Base-by-base conservation (phyloP, 1,284 basidiomycete genomes). In the Cutaneotrichosporon curvatum region DNA sequence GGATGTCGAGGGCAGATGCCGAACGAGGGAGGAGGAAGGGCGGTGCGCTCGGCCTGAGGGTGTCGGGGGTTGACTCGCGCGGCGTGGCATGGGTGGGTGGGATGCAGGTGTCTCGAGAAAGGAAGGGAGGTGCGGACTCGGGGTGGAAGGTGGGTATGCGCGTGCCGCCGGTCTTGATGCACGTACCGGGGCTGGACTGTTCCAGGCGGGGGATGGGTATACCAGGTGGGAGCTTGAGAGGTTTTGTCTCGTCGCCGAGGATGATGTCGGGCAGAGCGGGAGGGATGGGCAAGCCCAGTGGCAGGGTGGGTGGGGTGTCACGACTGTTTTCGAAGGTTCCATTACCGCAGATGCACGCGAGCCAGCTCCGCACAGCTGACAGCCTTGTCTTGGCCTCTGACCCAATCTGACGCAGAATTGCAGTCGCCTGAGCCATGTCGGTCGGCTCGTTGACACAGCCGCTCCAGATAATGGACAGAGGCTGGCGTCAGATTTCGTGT, bases 361-460 rank as follows among this genome's bases (percentile, higher is more conserved):
- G 30, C 36, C 46, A 48, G 37, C 25, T 25, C 15, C 40, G 40
- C 15, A 48, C 31, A 12, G n/a, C 16, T 7, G 18, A 9, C 10
- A 43, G 46, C 2, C 46, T 40, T 1, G 22, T 16, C 36, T 34
- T 23, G 16, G 37, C 41, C 14, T 48, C 37, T 8, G 32, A 20
- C 4, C 37, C 37, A n/a, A 48, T 48, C 37, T 40, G 37, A 33
- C 47, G 42, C 9, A 48, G 41, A 12, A 48, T 20, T 10, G 37
- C 42, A 1, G 37, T 34, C 5, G 37, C 42, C 15, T 42, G 33
- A 2, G 47, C 16, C 41, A 48, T 43, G 19, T 19, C n/a, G 4
- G 16, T 21, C 3, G 47, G 42, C 11, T 44, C 37, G 4, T 44
- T 37, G 12, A 49, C 43, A 6, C 34, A 12, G 16, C 48, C 48